These are phyloP conservation scores for Leccinum fibrillosum DNA, from an alignment of 768 basidiomycete genomes.

Conservation along the genomic window DNA sequence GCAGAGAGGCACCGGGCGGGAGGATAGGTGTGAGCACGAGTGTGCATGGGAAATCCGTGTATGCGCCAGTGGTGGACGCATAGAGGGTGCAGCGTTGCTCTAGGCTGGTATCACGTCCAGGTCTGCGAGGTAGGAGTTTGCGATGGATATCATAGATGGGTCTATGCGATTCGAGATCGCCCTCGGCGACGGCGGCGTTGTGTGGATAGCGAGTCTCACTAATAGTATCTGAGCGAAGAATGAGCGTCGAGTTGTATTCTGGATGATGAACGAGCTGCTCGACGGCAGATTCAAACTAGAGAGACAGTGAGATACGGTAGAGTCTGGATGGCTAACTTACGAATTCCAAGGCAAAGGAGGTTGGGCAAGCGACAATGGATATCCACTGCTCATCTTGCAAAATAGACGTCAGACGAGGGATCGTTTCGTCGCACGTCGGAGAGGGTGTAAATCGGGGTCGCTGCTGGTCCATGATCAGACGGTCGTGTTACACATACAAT, in stretches of 20 bases:
- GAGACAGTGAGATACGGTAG: neutral
- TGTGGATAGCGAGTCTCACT: conserved; percentile 32
- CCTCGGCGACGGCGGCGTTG: conserved; percentile 13
- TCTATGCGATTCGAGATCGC: conserved; percentile 34
- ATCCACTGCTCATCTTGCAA: conserved; percentile 19
- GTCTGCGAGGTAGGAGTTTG: conserved; percentile 72
- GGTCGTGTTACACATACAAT: conserved; percentile 3
- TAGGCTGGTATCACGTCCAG: conserved; percentile 66
- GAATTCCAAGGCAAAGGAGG: conserved; percentile 41
- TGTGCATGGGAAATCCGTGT: conserved; percentile 28
- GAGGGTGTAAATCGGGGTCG: conserved; percentile 26
- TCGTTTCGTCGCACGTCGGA: conserved; percentile 7
- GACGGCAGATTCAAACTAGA: conserved; percentile 70
- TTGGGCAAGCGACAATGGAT: conserved; percentile 40
- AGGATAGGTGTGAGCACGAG: conserved; percentile 63
- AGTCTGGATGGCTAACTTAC: conserved; percentile 28
- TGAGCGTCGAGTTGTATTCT: conserved; percentile 90
- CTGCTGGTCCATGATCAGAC: neutral
- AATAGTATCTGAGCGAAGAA: conserved; percentile 77
- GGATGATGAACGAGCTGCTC: conserved; percentile 81
- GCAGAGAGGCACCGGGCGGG: conserved; percentile 46
- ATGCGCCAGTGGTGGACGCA: conserved; percentile 21
- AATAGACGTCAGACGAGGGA: neutral
- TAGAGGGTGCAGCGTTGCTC: conserved; percentile 83
- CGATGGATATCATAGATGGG: conserved; percentile 58